Base-by-base conservation (phyloP, 805 yeast species). In the Nematodospora valgi region DNA sequence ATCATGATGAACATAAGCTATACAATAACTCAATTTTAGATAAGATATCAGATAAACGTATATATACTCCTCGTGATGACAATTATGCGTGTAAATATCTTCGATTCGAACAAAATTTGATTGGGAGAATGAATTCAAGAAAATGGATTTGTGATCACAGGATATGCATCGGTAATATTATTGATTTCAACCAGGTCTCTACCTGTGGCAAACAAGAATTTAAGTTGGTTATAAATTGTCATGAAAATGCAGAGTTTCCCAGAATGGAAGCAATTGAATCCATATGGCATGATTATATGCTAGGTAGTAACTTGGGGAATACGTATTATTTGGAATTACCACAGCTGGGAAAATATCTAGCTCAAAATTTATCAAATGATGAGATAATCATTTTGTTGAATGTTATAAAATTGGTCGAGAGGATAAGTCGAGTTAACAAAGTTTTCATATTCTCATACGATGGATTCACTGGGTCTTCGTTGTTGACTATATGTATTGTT, bases 161-260 rank as follows among this genome's bases (percentile, higher is more conserved):
- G 26, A 39, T 61, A 17, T 60, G 59, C 35, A 35, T 62, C 22
- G 68, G 69, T 7, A 62, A 55, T 30, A 43, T 55, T 11, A 45
- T 49, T 25, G 64, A 60, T 37, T 60, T 52, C 40, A 52, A 55
- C 34, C 11, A 49, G 44, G 23, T 26, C 39, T 5, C 13, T 13
- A 15, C 13, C 23, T 10, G 9, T 8, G 27, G 32, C 12, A 33
- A 34, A 20, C 28, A 40, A 14, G 36, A 23, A 17, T 79, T 82
- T 77, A 65, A 64, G 27, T 46, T 79, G 10, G 73, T 72, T 41
- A 59, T 81, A 12, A 68, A 71, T 44, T 82, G 88, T 55, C 69
- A 71, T 37, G 85, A 76, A 39, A 74, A 74, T 16, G 72, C 77
- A 0, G 38, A 54, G 3, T 72, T 80, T 37, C 84, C 85, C 1